Evolutionary conservation across 73 alveolate species (phyloP).

Genomic region (Tetrahymena thermophila): DNA sequence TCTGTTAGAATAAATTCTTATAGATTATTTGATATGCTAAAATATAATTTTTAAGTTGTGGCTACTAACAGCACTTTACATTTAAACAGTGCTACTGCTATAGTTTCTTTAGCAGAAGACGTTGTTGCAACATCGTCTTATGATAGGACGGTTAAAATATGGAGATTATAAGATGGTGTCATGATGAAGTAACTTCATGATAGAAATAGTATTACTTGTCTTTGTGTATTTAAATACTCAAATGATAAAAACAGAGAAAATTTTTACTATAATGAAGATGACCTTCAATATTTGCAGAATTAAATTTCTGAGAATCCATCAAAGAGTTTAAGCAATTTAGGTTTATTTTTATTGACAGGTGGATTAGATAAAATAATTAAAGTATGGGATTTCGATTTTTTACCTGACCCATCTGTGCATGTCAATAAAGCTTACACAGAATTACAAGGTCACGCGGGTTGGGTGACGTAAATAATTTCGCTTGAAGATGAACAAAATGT

Average conservation of each 20-base stretch:
- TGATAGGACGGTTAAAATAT: conserved; percentile 18
- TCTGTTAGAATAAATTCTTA: not conserved
- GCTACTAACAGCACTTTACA: conserved; percentile 10
- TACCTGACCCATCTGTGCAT: not conserved
- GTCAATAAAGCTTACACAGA: conserved; percentile 5
- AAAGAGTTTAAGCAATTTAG: conserved; percentile 3
- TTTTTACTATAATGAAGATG: conserved; percentile 15
- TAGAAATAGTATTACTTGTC: conserved; percentile 14
- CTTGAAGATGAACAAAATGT: conserved; percentile 23
- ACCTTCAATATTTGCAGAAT: not conserved
- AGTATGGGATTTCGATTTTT: conserved; percentile 30
- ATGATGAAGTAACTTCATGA: conserved; percentile 6
- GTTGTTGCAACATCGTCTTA: conserved; percentile 24
- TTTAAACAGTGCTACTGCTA: conserved; percentile 23
- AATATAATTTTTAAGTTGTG: conserved; percentile 12
- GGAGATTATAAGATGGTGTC: conserved; percentile 8
- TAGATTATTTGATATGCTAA: conserved; percentile 15
- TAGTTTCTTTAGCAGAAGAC: conserved; percentile 22
- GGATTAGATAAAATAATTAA: conserved; percentile 22
- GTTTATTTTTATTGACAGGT: conserved; percentile 12
- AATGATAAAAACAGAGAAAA: conserved; percentile 26
- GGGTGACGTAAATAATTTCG: conserved; percentile 16
- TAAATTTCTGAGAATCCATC: not conserved
- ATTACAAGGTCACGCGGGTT: conserved; percentile 21
- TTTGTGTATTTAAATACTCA: conserved; percentile 3